A percentile compares a stretch with the other conserved stretches of the same genome.
Evolutionary conservation across 2,329 filamentous ascomycete genomes (phyloP).

Genomic region (Colletotrichum gigasporum): DNA sequence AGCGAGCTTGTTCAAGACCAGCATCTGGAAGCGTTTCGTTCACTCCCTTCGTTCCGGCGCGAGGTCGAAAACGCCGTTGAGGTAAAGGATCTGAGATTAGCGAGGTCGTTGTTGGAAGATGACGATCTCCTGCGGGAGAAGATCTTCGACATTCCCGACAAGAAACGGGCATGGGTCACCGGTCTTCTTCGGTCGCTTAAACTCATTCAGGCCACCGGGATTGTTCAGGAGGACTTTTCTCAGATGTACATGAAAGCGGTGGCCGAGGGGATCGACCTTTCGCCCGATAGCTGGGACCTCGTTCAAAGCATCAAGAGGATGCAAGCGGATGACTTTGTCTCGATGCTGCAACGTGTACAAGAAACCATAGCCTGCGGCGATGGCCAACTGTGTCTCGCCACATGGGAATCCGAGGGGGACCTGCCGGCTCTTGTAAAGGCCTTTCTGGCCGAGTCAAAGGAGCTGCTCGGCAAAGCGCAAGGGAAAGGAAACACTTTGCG

Average conservation of each 20-base stretch:
- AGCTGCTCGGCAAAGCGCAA: slow-evolving; percentile 55
- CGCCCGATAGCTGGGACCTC: slow-evolving; percentile 62
- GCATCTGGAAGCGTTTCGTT: slow-evolving; percentile 74
- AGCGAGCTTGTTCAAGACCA: slow-evolving; percentile 59
- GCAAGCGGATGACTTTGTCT: slow-evolving; percentile 58
- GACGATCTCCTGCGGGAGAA: slow-evolving; percentile 63
- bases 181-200: slow-evolving; percentile 59
- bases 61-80: slow-evolving; percentile 59
- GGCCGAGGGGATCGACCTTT: slow-evolving; percentile 59
- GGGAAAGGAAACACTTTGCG: slow-evolving; percentile 63
- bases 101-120: slow-evolving; percentile 67
- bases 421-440: slow-evolving; percentile 46
- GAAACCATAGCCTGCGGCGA: slow-evolving; percentile 46
- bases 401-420: slow-evolving; percentile 42
- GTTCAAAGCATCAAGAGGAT: slow-evolving; percentile 69
- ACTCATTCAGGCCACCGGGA: slow-evolving; percentile 50
- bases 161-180: slow-evolving; percentile 48
- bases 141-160: slow-evolving; percentile 44
- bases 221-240: slow-evolving; percentile 53
- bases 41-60: slow-evolving; percentile 73
- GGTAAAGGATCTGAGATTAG: slow-evolving; percentile 49
- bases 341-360: slow-evolving; percentile 54
- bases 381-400: slow-evolving; percentile 46
- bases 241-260: slow-evolving; percentile 71
- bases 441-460: slow-evolving; percentile 56